Conservation (phyloP, 208 protist species). For the Trichomonas vaginalis region DNA sequence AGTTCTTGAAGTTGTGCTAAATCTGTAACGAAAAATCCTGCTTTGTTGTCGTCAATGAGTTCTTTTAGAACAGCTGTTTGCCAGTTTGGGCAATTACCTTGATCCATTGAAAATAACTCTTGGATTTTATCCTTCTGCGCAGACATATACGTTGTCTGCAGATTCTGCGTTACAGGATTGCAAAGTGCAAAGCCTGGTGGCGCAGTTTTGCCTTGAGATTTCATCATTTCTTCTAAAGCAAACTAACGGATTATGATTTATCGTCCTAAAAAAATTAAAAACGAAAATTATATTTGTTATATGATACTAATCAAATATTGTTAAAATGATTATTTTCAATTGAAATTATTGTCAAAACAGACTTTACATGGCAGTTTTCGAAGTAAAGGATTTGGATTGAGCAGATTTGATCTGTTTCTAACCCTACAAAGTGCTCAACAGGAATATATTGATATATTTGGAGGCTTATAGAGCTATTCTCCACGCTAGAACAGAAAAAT, state of each 20-base stretch:
- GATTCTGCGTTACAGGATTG: not conserved
- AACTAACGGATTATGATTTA: not conserved
- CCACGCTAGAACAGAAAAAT: too few relatives aligned
- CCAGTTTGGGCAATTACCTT: not conserved
- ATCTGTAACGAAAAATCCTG: constrained; percentile 8
- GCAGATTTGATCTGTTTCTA: too few relatives aligned
- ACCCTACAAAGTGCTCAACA: too few relatives aligned
- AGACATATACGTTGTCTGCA: not conserved
- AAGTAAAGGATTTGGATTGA: too few relatives aligned
- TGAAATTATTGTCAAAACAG: too few relatives aligned
- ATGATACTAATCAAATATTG: too few relatives aligned
- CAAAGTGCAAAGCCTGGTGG: not conserved
- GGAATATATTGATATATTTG: too few relatives aligned
- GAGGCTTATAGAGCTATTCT: too few relatives aligned
- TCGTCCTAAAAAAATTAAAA: too few relatives aligned
- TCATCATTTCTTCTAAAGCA: not conserved
- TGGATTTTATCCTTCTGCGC: not conserved
- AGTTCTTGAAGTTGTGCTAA: not conserved
- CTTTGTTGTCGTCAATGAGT: not conserved
- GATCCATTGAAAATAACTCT: not conserved
- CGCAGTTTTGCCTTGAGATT: not conserved
- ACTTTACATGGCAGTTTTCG: too few relatives aligned
- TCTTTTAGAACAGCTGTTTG: not conserved
- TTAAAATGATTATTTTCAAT: too few relatives aligned
- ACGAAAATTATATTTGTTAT: too few relatives aligned